Percentiles rank a stretch among this genome's conserved stretches.
Conservation (phyloP, 768 basidiomycete species). For the Mycena haematopus region DNA sequence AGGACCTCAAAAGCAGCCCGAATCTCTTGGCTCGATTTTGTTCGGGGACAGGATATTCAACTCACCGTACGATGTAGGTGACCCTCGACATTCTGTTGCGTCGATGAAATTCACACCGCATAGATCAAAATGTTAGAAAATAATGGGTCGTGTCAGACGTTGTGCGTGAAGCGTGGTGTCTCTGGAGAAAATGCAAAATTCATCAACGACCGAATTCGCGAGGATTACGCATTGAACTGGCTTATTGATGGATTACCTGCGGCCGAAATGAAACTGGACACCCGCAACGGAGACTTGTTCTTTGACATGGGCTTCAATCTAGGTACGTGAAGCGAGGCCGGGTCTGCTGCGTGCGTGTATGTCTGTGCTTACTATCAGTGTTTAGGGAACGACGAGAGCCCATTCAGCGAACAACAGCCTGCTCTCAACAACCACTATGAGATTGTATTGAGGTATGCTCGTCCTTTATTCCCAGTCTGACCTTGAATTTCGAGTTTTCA, state of each 20-base stretch:
- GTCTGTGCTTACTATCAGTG: not conserved
- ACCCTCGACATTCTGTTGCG: not conserved
- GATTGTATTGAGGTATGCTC: constrained; percentile 70
- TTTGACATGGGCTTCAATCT: constrained; percentile 95
- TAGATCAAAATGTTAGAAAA: constrained; percentile 85
- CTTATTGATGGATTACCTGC: constrained; percentile 93
- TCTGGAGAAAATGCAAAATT: constrained; percentile 80
- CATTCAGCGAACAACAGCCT: constrained; percentile 59
- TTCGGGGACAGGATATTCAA: constrained; percentile 96
- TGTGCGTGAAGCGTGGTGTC: constrained; percentile 67
- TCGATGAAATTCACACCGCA: constrained; percentile 16
- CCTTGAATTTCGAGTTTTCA: constrained; percentile 38
- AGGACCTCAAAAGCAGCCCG: constrained; percentile 77
- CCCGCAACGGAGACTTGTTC: constrained; percentile 81
- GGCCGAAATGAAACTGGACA: constrained; percentile 89
- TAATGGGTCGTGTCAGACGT: constrained; percentile 73
- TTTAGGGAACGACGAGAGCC: constrained; percentile 68
- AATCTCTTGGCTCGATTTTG: constrained; percentile 91
- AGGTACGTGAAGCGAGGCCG: not conserved
- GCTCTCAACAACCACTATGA: constrained; percentile 94
- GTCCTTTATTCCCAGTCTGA: not conserved
- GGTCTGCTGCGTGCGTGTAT: too few species aligned
- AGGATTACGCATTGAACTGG: constrained; percentile 95
- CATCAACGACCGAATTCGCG: constrained; percentile 88
- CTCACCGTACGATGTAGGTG: constrained; percentile 83